phyloP scores from a whole-genome alignment of 306 rosid genomes.

The Casuarina equisetifolia region DNA sequence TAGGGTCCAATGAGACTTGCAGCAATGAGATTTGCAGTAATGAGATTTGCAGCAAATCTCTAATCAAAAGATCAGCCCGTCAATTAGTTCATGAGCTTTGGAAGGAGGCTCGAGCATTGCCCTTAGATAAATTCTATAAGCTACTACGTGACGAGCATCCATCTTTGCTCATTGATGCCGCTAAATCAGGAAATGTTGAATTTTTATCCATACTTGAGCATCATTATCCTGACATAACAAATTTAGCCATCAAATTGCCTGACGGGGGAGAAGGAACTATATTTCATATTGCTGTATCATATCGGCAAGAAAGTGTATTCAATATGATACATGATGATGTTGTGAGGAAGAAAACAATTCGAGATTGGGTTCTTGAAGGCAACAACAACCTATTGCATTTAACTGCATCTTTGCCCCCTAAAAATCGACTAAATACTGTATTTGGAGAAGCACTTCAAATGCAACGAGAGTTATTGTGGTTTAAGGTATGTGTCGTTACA shows the following conservation, averaged over 20 bases:
- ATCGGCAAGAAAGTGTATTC: slow-evolving; percentile 24
- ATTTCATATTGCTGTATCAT: slow-evolving; percentile 21
- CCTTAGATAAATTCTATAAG: not conserved
- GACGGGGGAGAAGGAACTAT: no score
- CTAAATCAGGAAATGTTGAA: slow-evolving; percentile 27
- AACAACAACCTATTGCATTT: slow-evolving; percentile 8
- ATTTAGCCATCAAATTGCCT: no score
- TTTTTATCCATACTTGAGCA: slow-evolving; percentile 15
- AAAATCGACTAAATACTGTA: slow-evolving; percentile 1
- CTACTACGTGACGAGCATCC: no score
- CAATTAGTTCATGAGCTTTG: not conserved
- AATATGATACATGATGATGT: slow-evolving; percentile 22
- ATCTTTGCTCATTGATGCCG: no score
- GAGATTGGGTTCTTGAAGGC: not conserved
- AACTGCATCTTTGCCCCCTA: slow-evolving; percentile 14
- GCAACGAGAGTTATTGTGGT: slow-evolving; percentile 30
- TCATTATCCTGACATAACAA: slow-evolving; percentile 16
- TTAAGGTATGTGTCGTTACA: not conserved
- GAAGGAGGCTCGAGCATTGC: not conserved
- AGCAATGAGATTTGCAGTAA: no score
- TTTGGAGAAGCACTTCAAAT: slow-evolving; percentile 25
- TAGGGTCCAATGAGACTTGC: no score
- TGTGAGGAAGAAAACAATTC: no score
- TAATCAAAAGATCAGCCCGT: not conserved
- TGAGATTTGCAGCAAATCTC: not conserved